Evolutionary conservation across 2,329 filamentous ascomycete genomes (phyloP).

Genomic region (Arthrinium puccinioides): DNA sequence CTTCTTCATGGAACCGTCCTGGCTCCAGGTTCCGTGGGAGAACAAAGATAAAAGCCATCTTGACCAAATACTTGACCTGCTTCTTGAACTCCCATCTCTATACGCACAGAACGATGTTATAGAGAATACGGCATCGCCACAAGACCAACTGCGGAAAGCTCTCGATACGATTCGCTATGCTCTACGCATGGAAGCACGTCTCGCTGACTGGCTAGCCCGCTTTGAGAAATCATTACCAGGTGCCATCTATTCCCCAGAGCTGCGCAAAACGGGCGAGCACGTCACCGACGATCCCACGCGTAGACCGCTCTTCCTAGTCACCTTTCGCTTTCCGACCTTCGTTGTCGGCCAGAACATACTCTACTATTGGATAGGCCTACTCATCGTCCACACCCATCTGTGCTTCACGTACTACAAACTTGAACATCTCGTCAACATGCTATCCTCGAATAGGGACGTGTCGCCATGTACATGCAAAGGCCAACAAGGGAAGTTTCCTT

Average conservation of each 20-base stretch:
- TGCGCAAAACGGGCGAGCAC: too few relatives aligned
- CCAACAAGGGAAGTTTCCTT: too few relatives aligned
- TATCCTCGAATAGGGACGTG: too few relatives aligned
- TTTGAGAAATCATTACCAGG: too few relatives aligned
- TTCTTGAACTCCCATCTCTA: constrained; percentile 10
- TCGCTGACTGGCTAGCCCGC: too few relatives aligned
- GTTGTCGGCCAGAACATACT: constrained; percentile 11
- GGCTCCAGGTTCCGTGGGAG: constrained; percentile 11
- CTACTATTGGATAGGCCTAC: constrained; percentile 11
- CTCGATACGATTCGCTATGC: too few relatives aligned
- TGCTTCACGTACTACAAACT: constrained; percentile 2
- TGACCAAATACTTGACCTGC: constrained; percentile 13
- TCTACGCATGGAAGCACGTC: too few relatives aligned
- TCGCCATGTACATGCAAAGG: too few relatives aligned
- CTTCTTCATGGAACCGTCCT: constrained; percentile 10
- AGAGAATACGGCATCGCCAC: too few relatives aligned
- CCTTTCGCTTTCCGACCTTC: constrained; percentile 15
- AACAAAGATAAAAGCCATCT: constrained; percentile 8
- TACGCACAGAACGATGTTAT: constrained; percentile 8
- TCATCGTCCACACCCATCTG: constrained; percentile 9
- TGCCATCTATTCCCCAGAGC: too few relatives aligned
- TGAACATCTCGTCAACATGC: not conserved
- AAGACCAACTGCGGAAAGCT: too few relatives aligned
- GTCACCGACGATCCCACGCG: too few relatives aligned
- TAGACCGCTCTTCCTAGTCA: constrained; percentile 12